phyloP scores from a whole-genome alignment of 192 early-diverging fungal species.

The Coemansia sp. region DNA sequence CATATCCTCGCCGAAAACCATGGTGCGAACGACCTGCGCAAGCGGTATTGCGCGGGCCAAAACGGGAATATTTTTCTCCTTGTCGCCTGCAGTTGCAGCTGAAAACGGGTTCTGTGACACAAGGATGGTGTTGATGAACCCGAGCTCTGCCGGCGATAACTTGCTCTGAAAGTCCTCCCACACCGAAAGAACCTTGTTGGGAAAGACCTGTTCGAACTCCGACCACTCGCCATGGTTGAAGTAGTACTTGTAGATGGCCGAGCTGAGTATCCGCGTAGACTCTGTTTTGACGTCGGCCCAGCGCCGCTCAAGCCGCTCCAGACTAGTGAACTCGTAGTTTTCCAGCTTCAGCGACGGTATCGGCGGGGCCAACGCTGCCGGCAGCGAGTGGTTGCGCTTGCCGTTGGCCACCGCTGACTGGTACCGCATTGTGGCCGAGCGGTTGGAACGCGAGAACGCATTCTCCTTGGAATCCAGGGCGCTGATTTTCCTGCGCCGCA shows the following conservation, averaged over 20 bases:
- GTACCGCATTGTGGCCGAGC: neutral
- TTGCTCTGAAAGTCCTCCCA: conserved; percentile 48
- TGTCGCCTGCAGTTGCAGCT: conserved; percentile 15
- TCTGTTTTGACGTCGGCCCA: conserved; percentile 51
- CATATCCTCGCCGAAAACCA: conserved; percentile 44
- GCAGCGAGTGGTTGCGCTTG: conserved; percentile 53
- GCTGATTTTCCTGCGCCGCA: conserved; percentile 8
- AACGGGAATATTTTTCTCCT: conserved; percentile 44
- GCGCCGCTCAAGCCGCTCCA: conserved; percentile 50
- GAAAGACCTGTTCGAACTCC: conserved; percentile 53
- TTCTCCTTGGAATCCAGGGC: conserved; percentile 3
- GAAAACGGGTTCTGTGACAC: conserved; percentile 54
- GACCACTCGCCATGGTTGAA: conserved; percentile 53
- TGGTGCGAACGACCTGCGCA: conserved; percentile 41
- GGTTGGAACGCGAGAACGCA: conserved; percentile 10
- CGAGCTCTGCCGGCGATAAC: conserved; percentile 34
- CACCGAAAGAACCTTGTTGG: conserved; percentile 33
- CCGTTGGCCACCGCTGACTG: neutral
- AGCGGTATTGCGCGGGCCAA: conserved; percentile 48
- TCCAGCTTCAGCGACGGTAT: conserved; percentile 26
- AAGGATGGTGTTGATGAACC: conserved; percentile 40
- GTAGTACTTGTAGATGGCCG: conserved; percentile 56
- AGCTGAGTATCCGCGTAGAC: conserved; percentile 48
- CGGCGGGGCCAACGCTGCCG: conserved; percentile 25
- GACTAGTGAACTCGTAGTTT: conserved; percentile 51